Percentiles rank a stretch among this genome's conserved stretches.
Evolutionary conservation across 345 rosid genomes (phyloP).

Genomic region (Salix koriyanagi): DNA sequence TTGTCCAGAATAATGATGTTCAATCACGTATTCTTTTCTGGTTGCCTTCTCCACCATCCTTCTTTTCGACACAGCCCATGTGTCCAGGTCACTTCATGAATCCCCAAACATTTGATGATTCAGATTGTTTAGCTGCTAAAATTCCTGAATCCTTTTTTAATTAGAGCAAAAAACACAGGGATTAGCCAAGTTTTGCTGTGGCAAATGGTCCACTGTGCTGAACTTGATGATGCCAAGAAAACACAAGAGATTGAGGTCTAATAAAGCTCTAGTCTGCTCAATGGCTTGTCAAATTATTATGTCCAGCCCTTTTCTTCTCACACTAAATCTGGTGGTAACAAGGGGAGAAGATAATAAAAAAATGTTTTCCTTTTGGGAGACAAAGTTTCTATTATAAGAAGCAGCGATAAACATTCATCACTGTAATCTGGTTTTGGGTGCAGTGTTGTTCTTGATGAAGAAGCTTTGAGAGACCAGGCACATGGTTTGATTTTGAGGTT

Average conservation of each 20-base stretch:
- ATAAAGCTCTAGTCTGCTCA: neutral
- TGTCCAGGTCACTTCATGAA: conserved; percentile 16
- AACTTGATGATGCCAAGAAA: neutral
- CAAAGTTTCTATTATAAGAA: conserved; percentile 10
- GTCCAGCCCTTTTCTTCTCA: conserved; percentile 1
- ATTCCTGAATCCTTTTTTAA: neutral
- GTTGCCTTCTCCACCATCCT: neutral
- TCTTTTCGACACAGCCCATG: conserved; percentile 15
- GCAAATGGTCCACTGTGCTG: neutral
- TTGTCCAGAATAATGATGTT: neutral
- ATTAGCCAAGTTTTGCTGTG: neutral
- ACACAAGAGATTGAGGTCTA: neutral
- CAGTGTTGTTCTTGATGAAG: neutral
- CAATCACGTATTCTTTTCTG: neutral
- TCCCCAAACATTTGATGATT: conserved; percentile 1
- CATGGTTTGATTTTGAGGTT: neutral
- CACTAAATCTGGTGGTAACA: conserved; percentile 1
- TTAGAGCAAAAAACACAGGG: neutral
- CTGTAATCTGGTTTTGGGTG: conserved; percentile 9
- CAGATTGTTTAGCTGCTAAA: neutral
- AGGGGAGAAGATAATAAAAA: conserved; percentile 1
- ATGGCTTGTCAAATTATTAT: conserved; percentile 14
- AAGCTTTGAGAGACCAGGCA: conserved; percentile 11
- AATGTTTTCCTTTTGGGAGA: conserved; percentile 15
- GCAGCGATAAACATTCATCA: conserved; percentile 1